phyloP scores from a whole-genome alignment of 2,329 filamentous ascomycete species.

The Myriosclerotinia curreyana region DNA sequence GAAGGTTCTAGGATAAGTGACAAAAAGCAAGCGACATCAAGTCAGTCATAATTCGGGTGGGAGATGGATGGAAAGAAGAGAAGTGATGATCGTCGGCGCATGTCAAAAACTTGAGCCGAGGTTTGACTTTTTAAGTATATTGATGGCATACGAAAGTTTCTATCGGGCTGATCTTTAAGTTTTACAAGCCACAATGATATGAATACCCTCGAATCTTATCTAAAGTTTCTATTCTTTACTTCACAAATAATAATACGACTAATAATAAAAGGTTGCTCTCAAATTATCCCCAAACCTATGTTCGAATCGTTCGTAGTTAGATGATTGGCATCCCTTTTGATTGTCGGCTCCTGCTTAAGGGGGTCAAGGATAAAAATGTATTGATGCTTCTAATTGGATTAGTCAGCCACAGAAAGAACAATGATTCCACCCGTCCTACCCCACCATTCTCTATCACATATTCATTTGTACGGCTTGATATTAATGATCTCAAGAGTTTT shows the following conservation, averaged over 20 bases:
- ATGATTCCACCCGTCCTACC: too few species aligned
- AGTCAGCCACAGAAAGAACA: background rate
- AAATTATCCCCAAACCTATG: background rate
- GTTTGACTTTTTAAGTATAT: background rate
- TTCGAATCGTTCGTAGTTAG: background rate
- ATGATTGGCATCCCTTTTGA: background rate
- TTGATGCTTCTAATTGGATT: background rate
- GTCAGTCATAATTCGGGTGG: background rate
- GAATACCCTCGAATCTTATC: background rate
- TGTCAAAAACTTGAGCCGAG: background rate
- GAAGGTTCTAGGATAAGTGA: slow-evolving; percentile 54
- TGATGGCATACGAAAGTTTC: background rate
- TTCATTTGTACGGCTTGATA: background rate
- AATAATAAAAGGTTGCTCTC: background rate
- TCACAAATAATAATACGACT: background rate
- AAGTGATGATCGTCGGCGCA: background rate
- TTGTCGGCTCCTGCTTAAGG: background rate
- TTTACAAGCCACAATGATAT: background rate
- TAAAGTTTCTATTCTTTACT: background rate
- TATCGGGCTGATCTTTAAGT: background rate
- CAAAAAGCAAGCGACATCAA: background rate
- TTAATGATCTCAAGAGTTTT: background rate
- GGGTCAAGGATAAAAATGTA: background rate
- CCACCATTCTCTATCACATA: background rate
- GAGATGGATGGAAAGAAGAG: background rate